Conservation (phyloP, 2,329 filamentous ascomycete species). For the Balansia obtecta region DNA sequence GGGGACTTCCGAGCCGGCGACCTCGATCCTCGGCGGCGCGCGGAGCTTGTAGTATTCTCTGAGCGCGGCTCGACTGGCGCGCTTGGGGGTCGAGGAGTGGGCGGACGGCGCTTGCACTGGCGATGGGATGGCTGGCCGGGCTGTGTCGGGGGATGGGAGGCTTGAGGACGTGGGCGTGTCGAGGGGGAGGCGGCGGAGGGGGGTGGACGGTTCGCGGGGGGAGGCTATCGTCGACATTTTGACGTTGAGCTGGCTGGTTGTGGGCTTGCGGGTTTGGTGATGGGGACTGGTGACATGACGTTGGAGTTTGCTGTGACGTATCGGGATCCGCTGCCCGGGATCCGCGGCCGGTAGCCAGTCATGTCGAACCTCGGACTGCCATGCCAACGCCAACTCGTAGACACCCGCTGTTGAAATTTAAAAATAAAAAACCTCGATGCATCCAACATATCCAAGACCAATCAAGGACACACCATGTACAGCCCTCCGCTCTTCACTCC, state of each 20-base stretch:
- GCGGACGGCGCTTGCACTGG: slow-evolving; percentile 27
- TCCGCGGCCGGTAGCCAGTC: background rate
- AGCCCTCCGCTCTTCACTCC: too few relatives aligned
- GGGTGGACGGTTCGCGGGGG: slow-evolving; percentile 45
- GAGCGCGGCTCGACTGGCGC: slow-evolving; percentile 70
- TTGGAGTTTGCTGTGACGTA: too few relatives aligned
- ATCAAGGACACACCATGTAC: too few relatives aligned
- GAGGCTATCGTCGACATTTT: slow-evolving; percentile 54
- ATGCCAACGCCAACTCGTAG: background rate
- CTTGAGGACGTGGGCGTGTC: slow-evolving; percentile 58
- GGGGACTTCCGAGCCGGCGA: slow-evolving; percentile 43
- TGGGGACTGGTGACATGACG: background rate
- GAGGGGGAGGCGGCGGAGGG: slow-evolving; percentile 45
- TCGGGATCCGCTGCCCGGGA: background rate
- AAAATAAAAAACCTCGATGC: too few relatives aligned
- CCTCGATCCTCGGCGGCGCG: slow-evolving; percentile 31
- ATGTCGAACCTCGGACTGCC: background rate
- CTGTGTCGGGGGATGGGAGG: slow-evolving; percentile 58
- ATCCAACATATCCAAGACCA: too few relatives aligned
- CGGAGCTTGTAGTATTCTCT: slow-evolving; percentile 87
- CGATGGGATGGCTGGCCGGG: slow-evolving; percentile 47
- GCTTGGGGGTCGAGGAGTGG: slow-evolving; percentile 26
- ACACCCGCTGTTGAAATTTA: too few relatives aligned
- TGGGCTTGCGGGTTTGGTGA: background rate
- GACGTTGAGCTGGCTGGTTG: background rate